These are phyloP conservation scores for Tillandsia leiboldiana DNA, from an alignment of 176 grass and related monocot genomes.

Conservation along the genomic window DNA sequence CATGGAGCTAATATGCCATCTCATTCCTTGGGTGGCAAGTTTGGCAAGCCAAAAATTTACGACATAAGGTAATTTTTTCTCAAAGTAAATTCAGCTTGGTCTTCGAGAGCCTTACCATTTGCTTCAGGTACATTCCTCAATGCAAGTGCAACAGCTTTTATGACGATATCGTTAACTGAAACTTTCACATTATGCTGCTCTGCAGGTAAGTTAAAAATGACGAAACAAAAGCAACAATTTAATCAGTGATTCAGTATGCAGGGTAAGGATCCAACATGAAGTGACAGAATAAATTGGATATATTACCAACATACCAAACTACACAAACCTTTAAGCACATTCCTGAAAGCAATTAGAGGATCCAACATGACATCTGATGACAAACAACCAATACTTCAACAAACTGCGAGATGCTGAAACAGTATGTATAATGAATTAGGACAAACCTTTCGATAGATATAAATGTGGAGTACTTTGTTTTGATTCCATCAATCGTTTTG, in stretches of 20 bases:
- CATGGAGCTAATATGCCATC: too few relatives aligned
- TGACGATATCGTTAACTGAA: conserved; percentile 93
- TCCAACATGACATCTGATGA: conserved; percentile 86
- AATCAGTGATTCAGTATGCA: neutral
- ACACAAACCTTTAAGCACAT: conserved; percentile 72
- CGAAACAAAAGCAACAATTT: conserved; percentile 8
- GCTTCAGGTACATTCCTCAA: conserved; percentile 83
- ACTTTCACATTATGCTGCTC: conserved; percentile 85
- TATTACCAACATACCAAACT: conserved; percentile 14
- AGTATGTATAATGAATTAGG: conserved; percentile 3
- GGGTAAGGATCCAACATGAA: neutral
- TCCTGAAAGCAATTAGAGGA: conserved; percentile 83
- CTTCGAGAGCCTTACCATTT: conserved; percentile 59
- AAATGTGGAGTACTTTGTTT: conserved; percentile 93
- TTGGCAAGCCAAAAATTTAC: too few relatives aligned
- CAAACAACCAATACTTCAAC: conserved; percentile 24
- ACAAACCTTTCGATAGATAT: conserved; percentile 75
- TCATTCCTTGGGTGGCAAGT: too few relatives aligned
- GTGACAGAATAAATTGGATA: conserved; percentile 9
- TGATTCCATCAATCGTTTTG: conserved; percentile 88
- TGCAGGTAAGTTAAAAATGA: conserved; percentile 36
- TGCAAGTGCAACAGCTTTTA: conserved; percentile 97
- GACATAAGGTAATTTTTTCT: too few relatives aligned
- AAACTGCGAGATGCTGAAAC: conserved; percentile 3
- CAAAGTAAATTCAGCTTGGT: neutral